Conservation (phyloP, 2,329 filamentous ascomycete genomes). For the Ophiostoma sp. region DNA sequence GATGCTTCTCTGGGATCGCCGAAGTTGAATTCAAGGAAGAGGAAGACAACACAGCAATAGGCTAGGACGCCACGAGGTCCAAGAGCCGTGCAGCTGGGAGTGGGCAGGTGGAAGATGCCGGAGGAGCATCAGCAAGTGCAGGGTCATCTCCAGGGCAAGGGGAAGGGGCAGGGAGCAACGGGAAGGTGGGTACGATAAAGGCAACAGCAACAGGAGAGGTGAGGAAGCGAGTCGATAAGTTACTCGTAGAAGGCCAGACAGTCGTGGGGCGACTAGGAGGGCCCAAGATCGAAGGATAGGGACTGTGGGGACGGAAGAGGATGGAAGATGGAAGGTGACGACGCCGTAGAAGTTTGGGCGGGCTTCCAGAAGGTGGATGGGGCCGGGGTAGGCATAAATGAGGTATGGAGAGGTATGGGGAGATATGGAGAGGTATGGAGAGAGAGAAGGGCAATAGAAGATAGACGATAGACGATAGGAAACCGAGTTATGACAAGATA, state of each 20-base stretch:
- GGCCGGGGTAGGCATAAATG: constrained; percentile 5
- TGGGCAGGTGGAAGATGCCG: background rate
- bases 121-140: background rate
- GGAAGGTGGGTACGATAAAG: background rate
- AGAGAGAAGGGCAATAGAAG: background rate
- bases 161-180: background rate
- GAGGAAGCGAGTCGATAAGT: background rate
- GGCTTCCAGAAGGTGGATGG: constrained; percentile 11
- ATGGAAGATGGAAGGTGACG: background rate
- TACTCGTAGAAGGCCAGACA: background rate
- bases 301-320: too few relatives aligned
- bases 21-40: background rate
- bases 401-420: background rate
- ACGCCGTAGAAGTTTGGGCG: constrained; percentile 5
- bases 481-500: constrained; percentile 8
- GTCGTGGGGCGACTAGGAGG: too few relatives aligned
- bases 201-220: background rate
- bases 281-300: too few relatives aligned
- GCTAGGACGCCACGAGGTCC: constrained; percentile 4
- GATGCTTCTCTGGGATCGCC: background rate
- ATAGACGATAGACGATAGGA: background rate
- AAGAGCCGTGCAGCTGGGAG: constrained; percentile 2
- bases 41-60: background rate
- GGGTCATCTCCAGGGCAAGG: background rate
- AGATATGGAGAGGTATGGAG: background rate